Conservation (phyloP, 1,284 basidiomycete species). For the Leccinum angustisporum region DNA sequence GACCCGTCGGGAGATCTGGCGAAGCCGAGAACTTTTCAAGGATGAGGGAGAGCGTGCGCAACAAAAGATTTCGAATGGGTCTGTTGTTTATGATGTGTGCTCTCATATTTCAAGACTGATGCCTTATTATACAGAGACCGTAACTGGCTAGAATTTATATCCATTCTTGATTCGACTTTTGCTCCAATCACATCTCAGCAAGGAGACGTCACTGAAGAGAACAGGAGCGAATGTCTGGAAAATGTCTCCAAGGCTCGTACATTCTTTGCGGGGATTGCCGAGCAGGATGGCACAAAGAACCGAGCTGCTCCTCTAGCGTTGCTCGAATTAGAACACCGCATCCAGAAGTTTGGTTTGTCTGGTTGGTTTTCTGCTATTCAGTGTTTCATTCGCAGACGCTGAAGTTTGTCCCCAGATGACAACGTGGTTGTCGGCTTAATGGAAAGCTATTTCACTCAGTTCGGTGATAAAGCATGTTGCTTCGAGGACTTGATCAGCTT, state of each 20-base stretch:
- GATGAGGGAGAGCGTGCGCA: conserved; percentile 63
- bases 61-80: conserved; percentile 59
- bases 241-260: conserved; percentile 45
- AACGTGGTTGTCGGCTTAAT: conserved; percentile 46
- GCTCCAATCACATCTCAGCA: conserved; percentile 31
- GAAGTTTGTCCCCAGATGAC: conserved; percentile 39
- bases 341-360: conserved; percentile 48
- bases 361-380: conserved; percentile 37
- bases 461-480: conserved; percentile 82
- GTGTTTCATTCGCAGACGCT: conserved; percentile 4
- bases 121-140: conserved; percentile 54
- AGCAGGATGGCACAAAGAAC: conserved; percentile 65
- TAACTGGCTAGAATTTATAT: conserved; percentile 83
- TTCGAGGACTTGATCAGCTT: conserved; percentile 82
- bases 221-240: conserved; percentile 34
- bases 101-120: conserved; percentile 28
- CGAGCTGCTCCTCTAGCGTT: conserved; percentile 70
- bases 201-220: conserved; percentile 25
- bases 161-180: conserved; percentile 69
- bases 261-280: conserved; percentile 56
- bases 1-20: no score
- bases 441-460: conserved; percentile 66
- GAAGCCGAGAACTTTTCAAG: conserved; percentile 47
- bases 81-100: conserved; percentile 1
- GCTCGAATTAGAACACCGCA: conserved; percentile 68